Evolutionary conservation across 2,329 filamentous ascomycete genomes (phyloP).

Genomic region (Cladosporium sp.): DNA sequence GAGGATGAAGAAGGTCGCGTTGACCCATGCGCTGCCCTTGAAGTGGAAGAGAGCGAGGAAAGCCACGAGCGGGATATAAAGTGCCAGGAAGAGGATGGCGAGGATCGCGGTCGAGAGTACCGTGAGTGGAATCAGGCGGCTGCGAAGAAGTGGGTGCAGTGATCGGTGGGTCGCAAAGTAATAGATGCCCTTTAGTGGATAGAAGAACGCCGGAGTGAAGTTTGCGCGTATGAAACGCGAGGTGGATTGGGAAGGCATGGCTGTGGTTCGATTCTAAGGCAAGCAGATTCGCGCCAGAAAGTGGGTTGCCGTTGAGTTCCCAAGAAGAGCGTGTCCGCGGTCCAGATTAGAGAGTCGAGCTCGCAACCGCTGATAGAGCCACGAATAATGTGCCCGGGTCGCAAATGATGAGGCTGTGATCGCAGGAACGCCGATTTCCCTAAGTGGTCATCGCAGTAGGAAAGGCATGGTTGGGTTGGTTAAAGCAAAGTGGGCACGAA

Average conservation of each 20-base stretch:
- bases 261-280: not conserved
- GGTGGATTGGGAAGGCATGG: constrained; percentile 3
- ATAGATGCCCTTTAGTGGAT: constrained; percentile 57
- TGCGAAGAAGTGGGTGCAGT: constrained; percentile 73
- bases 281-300: too few relatives aligned
- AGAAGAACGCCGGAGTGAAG: constrained; percentile 30
- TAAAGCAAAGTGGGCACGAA: too few relatives aligned
- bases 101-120: constrained; percentile 80
- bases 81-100: constrained; percentile 76
- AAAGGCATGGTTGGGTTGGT: too few relatives aligned
- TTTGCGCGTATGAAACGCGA: constrained; percentile 25
- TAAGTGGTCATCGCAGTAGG: too few relatives aligned
- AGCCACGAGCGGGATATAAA: constrained; percentile 82
- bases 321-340: too few relatives aligned
- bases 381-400: too few relatives aligned
- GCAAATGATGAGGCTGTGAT: too few relatives aligned
- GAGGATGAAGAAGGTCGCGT: constrained; percentile 76
- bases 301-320: too few relatives aligned
- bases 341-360: too few relatives aligned
- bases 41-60: constrained; percentile 88
- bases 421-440: too few relatives aligned
- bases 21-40: constrained; percentile 74
- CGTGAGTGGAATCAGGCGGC: constrained; percentile 72
- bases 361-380: too few relatives aligned
- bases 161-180: constrained; percentile 74